phyloP scores from a whole-genome alignment of 1,139 yeast genomes.

The Yamadazyma mexicana region DNA sequence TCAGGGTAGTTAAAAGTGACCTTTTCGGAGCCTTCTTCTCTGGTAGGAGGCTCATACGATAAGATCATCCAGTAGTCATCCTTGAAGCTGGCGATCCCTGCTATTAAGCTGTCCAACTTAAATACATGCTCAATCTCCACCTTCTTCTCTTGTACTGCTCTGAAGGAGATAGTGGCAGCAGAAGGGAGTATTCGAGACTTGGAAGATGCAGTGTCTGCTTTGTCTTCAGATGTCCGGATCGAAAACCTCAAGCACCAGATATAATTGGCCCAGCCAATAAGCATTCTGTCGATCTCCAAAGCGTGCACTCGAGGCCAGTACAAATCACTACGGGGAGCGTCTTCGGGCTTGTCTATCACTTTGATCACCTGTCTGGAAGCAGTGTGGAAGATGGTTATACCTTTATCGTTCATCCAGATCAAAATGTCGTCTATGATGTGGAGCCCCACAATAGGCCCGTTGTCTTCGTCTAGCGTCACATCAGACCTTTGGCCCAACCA shows the following conservation, averaged over 20 bases:
- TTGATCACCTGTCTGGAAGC: conserved; percentile 45
- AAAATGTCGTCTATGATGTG: conserved; percentile 60
- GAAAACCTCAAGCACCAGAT: conserved; percentile 71
- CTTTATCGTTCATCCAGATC: conserved; percentile 84
- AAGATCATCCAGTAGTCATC: conserved; percentile 65
- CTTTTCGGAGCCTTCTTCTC: conserved; percentile 27
- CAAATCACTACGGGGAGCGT: conserved; percentile 71
- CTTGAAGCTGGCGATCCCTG: conserved; percentile 76
- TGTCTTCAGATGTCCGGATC: conserved; percentile 19
- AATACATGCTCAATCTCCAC: conserved; percentile 58
- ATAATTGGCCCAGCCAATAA: conserved; percentile 82
- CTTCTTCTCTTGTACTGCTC: conserved; percentile 55
- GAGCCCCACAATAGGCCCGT: conserved; percentile 74
- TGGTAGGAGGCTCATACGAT: conserved; percentile 50
- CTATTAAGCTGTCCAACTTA: conserved; percentile 60
- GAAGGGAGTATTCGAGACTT: conserved; percentile 50
- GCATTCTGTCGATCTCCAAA: conserved; percentile 66
- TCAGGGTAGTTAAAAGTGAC: conserved; percentile 54
- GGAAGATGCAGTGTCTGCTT: conserved; percentile 20
- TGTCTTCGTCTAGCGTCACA: conserved; percentile 55
- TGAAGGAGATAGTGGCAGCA: conserved; percentile 65
- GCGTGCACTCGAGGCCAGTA: conserved; percentile 79
- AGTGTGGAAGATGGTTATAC: conserved; percentile 62
- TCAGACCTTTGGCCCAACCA: conserved; percentile 89
- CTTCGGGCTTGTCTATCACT: conserved; percentile 57